Evolutionary conservation across 225 moss, liverwort and hornwort species (phyloP).

Genomic region (Anthoceros angustus): DNA sequence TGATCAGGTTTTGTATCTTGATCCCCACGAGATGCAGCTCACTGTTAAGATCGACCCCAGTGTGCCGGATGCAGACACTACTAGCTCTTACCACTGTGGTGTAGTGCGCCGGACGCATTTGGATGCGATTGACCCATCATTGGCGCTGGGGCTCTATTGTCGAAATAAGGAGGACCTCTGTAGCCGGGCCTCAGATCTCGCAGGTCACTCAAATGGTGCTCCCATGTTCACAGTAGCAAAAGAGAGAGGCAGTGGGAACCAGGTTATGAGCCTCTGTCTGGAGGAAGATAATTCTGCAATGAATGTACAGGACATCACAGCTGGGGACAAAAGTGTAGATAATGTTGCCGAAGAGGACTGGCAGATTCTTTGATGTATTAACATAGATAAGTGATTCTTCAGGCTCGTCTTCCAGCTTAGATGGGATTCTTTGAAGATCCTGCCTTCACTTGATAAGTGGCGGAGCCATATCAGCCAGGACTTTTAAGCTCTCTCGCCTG

Average conservation of each 20-base stretch:
- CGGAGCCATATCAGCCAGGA: no score
- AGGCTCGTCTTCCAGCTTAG: no score
- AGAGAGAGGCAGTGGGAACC: conserved; percentile 37
- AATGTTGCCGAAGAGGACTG: conserved; percentile 62
- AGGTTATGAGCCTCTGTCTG: conserved; percentile 21
- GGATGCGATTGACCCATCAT: conserved; percentile 85
- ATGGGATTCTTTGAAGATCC: no score
- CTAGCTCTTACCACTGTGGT: conserved; percentile 91
- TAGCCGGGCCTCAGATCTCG: conserved; percentile 66
- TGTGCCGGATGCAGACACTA: conserved; percentile 60
- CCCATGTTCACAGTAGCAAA: conserved; percentile 99
- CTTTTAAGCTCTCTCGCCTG: no score
- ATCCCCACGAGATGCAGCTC: conserved; percentile 94
- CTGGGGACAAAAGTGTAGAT: conserved; percentile 19
- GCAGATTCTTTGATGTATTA: conserved; percentile 60
- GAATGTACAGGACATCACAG: conserved; percentile 37
- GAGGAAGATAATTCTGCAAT: conserved; percentile 22
- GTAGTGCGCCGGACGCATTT: conserved; percentile 71
- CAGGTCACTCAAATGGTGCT: conserved; percentile 80
- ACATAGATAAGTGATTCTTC: not conserved
- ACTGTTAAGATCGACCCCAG: conserved; percentile 47
- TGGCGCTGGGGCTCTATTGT: conserved; percentile 95
- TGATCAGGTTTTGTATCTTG: conserved; percentile 81
- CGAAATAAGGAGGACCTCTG: conserved; percentile 67
- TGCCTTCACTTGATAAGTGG: no score